Evolutionary conservation across 177 flowering plant species (phyloP).

Genomic region (Tripterygium wilfordii): DNA sequence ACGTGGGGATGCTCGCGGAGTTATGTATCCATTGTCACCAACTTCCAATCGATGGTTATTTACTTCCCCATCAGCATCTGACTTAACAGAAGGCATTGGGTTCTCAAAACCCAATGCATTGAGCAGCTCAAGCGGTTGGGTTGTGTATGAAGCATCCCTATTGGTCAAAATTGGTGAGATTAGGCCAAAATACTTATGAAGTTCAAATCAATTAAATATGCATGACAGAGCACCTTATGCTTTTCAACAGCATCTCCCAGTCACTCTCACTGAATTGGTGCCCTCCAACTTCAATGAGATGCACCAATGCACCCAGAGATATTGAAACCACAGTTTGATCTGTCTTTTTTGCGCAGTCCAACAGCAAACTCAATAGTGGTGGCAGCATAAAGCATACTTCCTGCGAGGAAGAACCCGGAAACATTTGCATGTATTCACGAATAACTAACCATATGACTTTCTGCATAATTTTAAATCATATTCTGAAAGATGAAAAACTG

Average conservation of each 20-base stretch:
- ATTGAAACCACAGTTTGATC: slow-evolving; percentile 95
- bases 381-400: slow-evolving; percentile 99
- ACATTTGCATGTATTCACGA: too few species aligned
- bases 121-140: slow-evolving; percentile 96
- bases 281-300: slow-evolving; percentile 98
- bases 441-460: too few species aligned
- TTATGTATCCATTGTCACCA: slow-evolving; percentile 32
- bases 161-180: slow-evolving; percentile 12
- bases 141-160: slow-evolving; percentile 94
- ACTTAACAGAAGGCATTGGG: too few species aligned
- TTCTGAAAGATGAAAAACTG: too few species aligned
- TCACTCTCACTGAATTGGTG: slow-evolving; percentile 88
- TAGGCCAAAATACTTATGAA: not conserved
- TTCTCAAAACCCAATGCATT: slow-evolving; percentile 77
- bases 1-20: too few species aligned
- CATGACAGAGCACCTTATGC: slow-evolving; percentile 65
- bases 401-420: too few species aligned
- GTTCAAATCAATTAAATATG: not conserved
- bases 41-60: slow-evolving; percentile 21
- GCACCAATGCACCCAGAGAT: slow-evolving; percentile 91
- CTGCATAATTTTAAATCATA: too few species aligned
- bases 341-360: slow-evolving; percentile 92
- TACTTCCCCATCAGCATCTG: slow-evolving; percentile 23
- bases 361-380: slow-evolving; percentile 74
- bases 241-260: slow-evolving; percentile 94